Conservation (phyloP, 768 basidiomycete genomes). For the Pleurotus citrinopileatus region DNA sequence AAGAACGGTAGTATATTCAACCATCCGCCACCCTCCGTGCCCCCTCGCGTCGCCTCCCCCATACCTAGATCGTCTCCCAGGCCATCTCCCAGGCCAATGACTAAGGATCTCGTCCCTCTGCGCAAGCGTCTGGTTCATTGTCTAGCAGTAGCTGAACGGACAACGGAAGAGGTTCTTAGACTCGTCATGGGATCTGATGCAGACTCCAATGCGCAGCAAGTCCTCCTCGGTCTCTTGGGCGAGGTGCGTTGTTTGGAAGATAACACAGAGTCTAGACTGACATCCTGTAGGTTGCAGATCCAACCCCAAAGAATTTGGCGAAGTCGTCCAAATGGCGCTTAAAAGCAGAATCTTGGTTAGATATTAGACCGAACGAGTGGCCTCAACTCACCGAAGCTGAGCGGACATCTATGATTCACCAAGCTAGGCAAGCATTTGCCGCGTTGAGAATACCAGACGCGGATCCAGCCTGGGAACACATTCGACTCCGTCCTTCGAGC, state of each 20-base stretch:
- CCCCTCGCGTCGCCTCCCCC: conserved; percentile 24
- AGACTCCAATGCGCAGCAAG: conserved; percentile 31
- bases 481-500: conserved; percentile 27
- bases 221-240: conserved; percentile 46
- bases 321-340: conserved; percentile 47
- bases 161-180: conserved; percentile 45
- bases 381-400: conserved; percentile 45
- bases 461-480: conserved; percentile 63
- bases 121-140: conserved; percentile 50
- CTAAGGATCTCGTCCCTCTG: conserved; percentile 20
- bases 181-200: conserved; percentile 43
- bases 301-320: conserved; percentile 30
- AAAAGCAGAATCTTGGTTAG: conserved; percentile 56
- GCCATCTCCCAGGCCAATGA: conserved; percentile 16
- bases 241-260: conserved; percentile 36
- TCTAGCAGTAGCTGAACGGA: conserved; percentile 45
- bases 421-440: conserved; percentile 46
- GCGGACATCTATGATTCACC: conserved; percentile 46
- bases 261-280: neutral
- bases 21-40: conserved; percentile 23
- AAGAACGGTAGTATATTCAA: conserved; percentile 23
- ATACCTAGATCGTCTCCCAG: conserved; percentile 16
- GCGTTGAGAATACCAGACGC: conserved; percentile 53
- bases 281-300: conserved; percentile 49
- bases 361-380: conserved; percentile 71